Evolutionary conservation across 257 asterid genomes (phyloP).

Genomic region (Solanum sitiens): DNA sequence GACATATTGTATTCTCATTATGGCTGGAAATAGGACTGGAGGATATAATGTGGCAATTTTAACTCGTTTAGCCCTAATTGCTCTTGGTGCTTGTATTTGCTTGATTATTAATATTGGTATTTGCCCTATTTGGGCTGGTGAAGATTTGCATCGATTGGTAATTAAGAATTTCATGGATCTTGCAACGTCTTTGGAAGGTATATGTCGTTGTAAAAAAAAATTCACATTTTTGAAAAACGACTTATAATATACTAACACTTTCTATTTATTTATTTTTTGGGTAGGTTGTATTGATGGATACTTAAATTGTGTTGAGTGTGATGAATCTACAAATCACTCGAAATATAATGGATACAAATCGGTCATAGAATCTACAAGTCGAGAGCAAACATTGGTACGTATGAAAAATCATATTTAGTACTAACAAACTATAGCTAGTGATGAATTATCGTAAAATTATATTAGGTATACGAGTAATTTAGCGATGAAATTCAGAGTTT

Average conservation of each 20-base stretch:
- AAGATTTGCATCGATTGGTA: conserved; percentile 30
- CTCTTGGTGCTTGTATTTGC: conserved; percentile 30
- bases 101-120: conserved; percentile 23
- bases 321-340: conserved; percentile 26
- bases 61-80: conserved; percentile 29
- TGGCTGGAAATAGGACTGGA: conserved; percentile 28
- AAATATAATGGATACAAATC: conserved; percentile 29
- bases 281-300: conserved; percentile 34
- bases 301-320: conserved; percentile 20
- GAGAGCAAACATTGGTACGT: conserved; percentile 33
- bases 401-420: background rate
- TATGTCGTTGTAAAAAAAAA: background rate
- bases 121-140: conserved; percentile 46
- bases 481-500: background rate
- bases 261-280: background rate
- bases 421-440: background rate
- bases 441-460: background rate
- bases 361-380: conserved; percentile 27
- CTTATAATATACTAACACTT: too few relatives aligned
- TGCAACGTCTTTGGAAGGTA: conserved; percentile 35
- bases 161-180: conserved; percentile 34
- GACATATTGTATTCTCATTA: conserved; percentile 38
- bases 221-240: background rate
- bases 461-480: background rate
- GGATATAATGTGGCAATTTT: conserved; percentile 8